Base-by-base conservation (phyloP, 805 yeast species). In the Metschnikowia orientalis region DNA sequence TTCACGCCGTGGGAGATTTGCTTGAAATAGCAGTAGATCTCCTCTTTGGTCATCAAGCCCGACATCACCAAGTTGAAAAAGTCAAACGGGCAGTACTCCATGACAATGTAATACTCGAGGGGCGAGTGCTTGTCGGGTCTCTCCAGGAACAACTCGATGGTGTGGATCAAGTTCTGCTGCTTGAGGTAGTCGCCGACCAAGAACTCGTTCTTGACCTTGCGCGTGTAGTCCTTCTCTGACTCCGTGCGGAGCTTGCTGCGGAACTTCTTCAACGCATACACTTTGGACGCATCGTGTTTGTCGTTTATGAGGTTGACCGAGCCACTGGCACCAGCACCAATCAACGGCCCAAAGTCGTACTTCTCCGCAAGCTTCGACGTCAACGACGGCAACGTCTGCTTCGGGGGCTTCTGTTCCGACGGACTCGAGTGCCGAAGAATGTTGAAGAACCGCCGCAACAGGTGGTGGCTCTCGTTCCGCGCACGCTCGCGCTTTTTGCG, bases 311-410 rank as follows among this genome's bases (percentile, higher is more conserved):
- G 69, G 25, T 82, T 73, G n/a, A 89, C 97, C 1, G 92, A 81
- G 2, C 97, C 97, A 15, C 95, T 89, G 1, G 97, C 97, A 9
- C 97, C 97, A 37, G 89, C 78, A 14, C 97, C 97, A 30, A 87
- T 64, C 14, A 81, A 65, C 41, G 73, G 72, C 8, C 94, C 94
- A 5, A 53, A 38, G 24, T 94, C 92, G 57, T 86, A 87, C 47
- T 81, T 80, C 33, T 76, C 44, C 34, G 50, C 55, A 15, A 64
- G 39, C 7, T 50, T 51, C 11, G 61, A 38, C 4, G 48, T 32
- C 29, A 28, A 32, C 7, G 38, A 29, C 24, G 45, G 45, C 15
- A 40, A 29, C 18, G 12, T 13, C 28, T 38, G 38, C 30, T 39
- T 40, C 12, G 38, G 21, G 12, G 36, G 32, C 28, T 18, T 32